A percentile compares a stretch with the other conserved stretches of the same genome.
These are phyloP conservation scores for Pseudocercospora fijiensis DNA, from an alignment of 2,329 filamentous ascomycete species.

Conservation along the genomic window DNA sequence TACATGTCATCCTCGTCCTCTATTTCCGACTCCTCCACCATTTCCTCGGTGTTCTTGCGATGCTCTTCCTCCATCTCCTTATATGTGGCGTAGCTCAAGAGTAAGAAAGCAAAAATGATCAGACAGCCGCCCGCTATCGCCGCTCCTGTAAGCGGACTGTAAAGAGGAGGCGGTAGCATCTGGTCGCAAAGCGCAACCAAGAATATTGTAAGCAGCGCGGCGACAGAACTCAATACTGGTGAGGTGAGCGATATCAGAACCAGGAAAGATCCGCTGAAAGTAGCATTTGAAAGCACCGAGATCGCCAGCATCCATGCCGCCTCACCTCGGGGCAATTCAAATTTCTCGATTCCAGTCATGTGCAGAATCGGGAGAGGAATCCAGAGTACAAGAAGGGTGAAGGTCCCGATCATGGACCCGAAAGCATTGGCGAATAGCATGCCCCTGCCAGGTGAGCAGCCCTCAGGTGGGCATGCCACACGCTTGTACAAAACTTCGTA, in stretches of 20 bases:
- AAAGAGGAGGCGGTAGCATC: constrained; percentile 66
- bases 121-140: constrained; percentile 79
- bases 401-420: constrained; percentile 79
- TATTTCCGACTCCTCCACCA: constrained; percentile 44
- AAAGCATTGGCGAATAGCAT: constrained; percentile 96
- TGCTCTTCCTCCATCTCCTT: constrained; percentile 87
- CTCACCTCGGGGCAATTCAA: constrained; percentile 75
- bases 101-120: constrained; percentile 83
- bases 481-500: constrained; percentile 98
- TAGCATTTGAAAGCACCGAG: constrained; percentile 82
- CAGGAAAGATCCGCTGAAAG: constrained; percentile 89
- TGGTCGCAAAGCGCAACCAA: constrained; percentile 91
- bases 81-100: constrained; percentile 89
- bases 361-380: constrained; percentile 85
- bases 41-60: constrained; percentile 54
- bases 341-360: constrained; percentile 72
- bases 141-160: constrained; percentile 69
- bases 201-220: constrained; percentile 93
- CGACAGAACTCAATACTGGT: constrained; percentile 81
- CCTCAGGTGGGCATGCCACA: constrained; percentile 87
- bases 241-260: constrained; percentile 90
- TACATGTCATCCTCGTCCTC: constrained; percentile 37
- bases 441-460: constrained; percentile 77
- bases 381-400: constrained; percentile 87
- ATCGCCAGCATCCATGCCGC: constrained; percentile 78